Evolutionary conservation across 2,329 filamentous ascomycete genomes (phyloP).

Genomic region (Alternaria postmessia): DNA sequence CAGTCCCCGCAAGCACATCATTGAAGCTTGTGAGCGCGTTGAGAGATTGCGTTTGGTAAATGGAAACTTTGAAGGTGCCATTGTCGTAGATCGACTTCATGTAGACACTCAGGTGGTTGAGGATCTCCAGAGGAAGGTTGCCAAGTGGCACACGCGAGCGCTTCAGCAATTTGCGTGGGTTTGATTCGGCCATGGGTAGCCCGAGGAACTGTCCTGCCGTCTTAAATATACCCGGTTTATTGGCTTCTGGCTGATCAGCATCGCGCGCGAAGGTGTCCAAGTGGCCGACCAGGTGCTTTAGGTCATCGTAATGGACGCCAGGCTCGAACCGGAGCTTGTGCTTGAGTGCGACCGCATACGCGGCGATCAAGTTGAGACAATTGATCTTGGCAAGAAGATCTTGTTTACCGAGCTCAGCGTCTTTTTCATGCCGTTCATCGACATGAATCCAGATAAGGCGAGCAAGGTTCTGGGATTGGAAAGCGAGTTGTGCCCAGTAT

Average conservation of each 20-base stretch:
- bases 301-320: conserved; percentile 76
- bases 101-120: conserved; percentile 73
- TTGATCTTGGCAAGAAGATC: conserved; percentile 72
- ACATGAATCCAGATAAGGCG: conserved; percentile 88
- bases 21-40: conserved; percentile 70
- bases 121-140: conserved; percentile 81
- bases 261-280: conserved; percentile 76
- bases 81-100: conserved; percentile 68
- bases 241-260: conserved; percentile 49
- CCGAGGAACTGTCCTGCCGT: conserved; percentile 74
- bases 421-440: conserved; percentile 61
- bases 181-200: conserved; percentile 75
- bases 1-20: conserved; percentile 74
- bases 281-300: conserved; percentile 73
- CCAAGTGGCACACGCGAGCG: conserved; percentile 73
- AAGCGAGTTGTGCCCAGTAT: conserved; percentile 67
- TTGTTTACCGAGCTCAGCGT: conserved; percentile 64
- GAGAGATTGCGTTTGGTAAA: conserved; percentile 67
- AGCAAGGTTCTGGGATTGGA: conserved; percentile 64
- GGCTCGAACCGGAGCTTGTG: conserved; percentile 86
- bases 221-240: conserved; percentile 58
- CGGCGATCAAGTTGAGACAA: conserved; percentile 75
- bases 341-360: conserved; percentile 78
- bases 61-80: conserved; percentile 61
- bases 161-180: conserved; percentile 80